Evolutionary conservation across 176 grass and related monocot genomes (phyloP).

Genomic region (Otatea glauca): DNA sequence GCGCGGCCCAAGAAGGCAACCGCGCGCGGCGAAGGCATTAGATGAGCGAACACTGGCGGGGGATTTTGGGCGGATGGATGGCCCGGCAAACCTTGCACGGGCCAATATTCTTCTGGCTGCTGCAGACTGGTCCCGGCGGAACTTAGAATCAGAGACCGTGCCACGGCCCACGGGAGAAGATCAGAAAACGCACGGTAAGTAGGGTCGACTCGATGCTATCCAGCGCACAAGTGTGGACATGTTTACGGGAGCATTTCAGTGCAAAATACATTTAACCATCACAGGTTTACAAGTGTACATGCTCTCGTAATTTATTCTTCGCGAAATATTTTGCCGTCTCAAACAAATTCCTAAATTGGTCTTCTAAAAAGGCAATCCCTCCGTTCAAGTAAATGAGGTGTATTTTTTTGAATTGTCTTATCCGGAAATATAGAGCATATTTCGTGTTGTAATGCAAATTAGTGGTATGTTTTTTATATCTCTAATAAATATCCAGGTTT

Average conservation of each 20-base stretch:
- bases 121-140: background rate
- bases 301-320: background rate
- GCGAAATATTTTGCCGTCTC: background rate
- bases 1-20: background rate
- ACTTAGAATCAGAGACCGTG: background rate
- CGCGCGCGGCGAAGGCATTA: background rate
- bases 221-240: too few species aligned
- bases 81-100: background rate
- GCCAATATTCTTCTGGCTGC: background rate
- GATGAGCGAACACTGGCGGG: background rate
- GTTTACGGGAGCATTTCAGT: too few species aligned
- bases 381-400: too few species aligned
- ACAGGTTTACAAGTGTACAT: background rate
- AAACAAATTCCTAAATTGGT: background rate
- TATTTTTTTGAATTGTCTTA: too few species aligned
- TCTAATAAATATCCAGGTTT: too few species aligned
- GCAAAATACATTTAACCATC: background rate
- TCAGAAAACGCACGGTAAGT: too few species aligned
- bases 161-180: background rate
- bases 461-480: too few species aligned
- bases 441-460: too few species aligned
- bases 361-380: background rate
- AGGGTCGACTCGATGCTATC: too few species aligned
- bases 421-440: too few species aligned
- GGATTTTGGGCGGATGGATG: too few species aligned